Evolutionary conservation across 805 yeast species (phyloP), one percentile per base, ranked within the genome.

Genomic region (Yamadazyma akitaensis): DNA sequence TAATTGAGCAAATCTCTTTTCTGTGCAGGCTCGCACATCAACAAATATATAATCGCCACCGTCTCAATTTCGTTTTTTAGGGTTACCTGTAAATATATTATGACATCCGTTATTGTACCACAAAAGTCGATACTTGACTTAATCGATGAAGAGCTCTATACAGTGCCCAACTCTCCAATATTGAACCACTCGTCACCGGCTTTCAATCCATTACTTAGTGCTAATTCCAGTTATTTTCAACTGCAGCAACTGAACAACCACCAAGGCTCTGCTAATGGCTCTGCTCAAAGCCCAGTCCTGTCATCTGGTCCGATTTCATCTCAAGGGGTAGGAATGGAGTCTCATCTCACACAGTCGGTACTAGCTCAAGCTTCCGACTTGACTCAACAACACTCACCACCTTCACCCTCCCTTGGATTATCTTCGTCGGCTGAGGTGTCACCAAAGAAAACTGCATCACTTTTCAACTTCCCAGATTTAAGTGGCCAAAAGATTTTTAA

Each of bases 71-170:
- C 14, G 17, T 28, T 40, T 32, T 32, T 14, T 21, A 38, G 33
- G 33, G 24, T 17, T 26, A n/a, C 41, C 24, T 38, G 41, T 17
- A 33, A 11, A 17, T 25, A 38, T 11, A 32, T 6, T 5, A 46
- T 42, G 81, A 69, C 80, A 18, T 76, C 81, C 13, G 76, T 79
- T n/a, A 62, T 67, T 18, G 69, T 76, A 48, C 84, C 83, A 21
- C 76, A 77, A 59, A 75, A 81, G 54, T 70, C 84, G 17, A 59
- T 79, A 44, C 76, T 81, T 14, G 84, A 80, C 51, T 75, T 79
- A 17, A 72, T 79, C 73, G 85, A 80, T 51, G 85, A 81, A 46
- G 85, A 80, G 49, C 63, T 80, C 26, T 79, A 79, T 52, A 76
- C 71, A 40, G 51, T 61, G 21, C 72, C 73, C 10, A 59, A 57